A percentile compares a stretch with the other conserved stretches of the same genome.
Evolutionary conservation across 768 basidiomycete genomes (phyloP).

Genomic region (Trametes sanguinea): DNA sequence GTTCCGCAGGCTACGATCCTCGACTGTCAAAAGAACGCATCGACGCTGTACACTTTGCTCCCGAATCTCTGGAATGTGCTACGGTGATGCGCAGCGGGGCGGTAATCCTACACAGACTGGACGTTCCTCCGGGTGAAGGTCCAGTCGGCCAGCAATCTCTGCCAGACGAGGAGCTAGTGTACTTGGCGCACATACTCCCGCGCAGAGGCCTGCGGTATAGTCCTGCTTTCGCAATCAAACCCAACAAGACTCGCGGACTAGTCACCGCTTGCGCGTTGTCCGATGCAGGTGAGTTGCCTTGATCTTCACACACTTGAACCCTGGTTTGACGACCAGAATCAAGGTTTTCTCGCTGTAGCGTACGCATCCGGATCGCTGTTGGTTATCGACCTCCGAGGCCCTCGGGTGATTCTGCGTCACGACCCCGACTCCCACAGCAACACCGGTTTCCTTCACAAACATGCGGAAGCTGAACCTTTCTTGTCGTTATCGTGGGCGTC

Average conservation of each 20-base stretch:
- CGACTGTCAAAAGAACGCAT: slow-evolving; percentile 35
- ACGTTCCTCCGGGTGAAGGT: slow-evolving; percentile 14
- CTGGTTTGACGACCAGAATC: neutral
- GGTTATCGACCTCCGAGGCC: slow-evolving; percentile 75
- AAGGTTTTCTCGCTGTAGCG: slow-evolving; percentile 79
- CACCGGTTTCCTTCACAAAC: slow-evolving; percentile 37
- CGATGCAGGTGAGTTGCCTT: slow-evolving; percentile 61
- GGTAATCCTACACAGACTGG: slow-evolving; percentile 51
- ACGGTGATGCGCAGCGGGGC: slow-evolving; percentile 59
- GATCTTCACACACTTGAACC: neutral
- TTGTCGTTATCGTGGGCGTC: slow-evolving; percentile 69
- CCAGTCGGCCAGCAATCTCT: slow-evolving; percentile 28
- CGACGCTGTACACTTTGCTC: slow-evolving; percentile 49
- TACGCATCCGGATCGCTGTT: slow-evolving; percentile 60
- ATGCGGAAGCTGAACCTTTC: slow-evolving; percentile 45
- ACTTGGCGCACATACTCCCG: slow-evolving; percentile 52
- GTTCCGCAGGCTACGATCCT: slow-evolving; percentile 20
- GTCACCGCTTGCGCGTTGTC: slow-evolving; percentile 62
- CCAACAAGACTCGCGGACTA: slow-evolving; percentile 41
- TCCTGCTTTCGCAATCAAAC: slow-evolving; percentile 61
- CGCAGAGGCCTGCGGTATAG: slow-evolving; percentile 47
- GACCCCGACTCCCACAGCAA: slow-evolving; percentile 43
- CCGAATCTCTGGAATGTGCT: slow-evolving; percentile 58
- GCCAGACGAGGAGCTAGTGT: slow-evolving; percentile 52
- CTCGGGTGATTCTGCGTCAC: slow-evolving; percentile 61